These are phyloP conservation scores for Sorghum bicolor DNA, from an alignment of 176 grass and related monocot species.

Conservation along the genomic window Sorghum_bicolor_NCBIv3 NC_012877.2:15833001-15833500, in stretches of 20 bases:
- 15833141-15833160: slow-evolving; percentile 44
- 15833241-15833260: slow-evolving; percentile 43
- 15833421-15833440: slow-evolving; percentile 33
- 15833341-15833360: slow-evolving; percentile 16
- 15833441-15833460: slow-evolving; percentile 27
- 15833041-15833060: slow-evolving; percentile 53
- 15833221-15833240: slow-evolving; percentile 46
- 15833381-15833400: slow-evolving; percentile 5
- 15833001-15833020: slow-evolving; percentile 58
- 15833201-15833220: slow-evolving; percentile 36
- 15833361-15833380: slow-evolving; percentile 7
- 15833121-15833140: slow-evolving; percentile 37
- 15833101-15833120: slow-evolving; percentile 49
- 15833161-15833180: slow-evolving; percentile 48
- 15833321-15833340: slow-evolving; percentile 6
- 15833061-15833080: slow-evolving; percentile 41
- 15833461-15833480: slow-evolving; percentile 24
- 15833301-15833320: slow-evolving; percentile 48
- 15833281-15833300: slow-evolving; percentile 51
- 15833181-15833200: slow-evolving; percentile 37
- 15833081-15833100: slow-evolving; percentile 37
- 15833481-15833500: slow-evolving; percentile 38
- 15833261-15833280: slow-evolving; percentile 38
- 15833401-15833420: slow-evolving; percentile 27
- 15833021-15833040: slow-evolving; percentile 52